Evolutionary conservation across 768 basidiomycete species (phyloP).

Genomic region (Hericium erinaceus): DNA sequence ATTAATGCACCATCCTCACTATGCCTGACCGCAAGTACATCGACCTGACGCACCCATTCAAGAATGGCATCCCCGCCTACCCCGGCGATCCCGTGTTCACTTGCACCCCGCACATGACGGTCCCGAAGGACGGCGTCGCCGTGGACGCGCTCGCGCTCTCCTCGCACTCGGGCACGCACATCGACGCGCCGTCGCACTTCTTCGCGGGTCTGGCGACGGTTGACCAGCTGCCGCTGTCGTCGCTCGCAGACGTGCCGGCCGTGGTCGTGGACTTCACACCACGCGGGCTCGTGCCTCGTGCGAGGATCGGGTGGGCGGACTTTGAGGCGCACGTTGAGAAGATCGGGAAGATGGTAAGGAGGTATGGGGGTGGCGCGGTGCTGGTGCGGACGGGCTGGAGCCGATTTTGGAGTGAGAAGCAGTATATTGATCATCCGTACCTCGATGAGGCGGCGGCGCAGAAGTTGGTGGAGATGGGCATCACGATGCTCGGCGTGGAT

Average conservation of each 20-base stretch:
- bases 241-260: slow-evolving; percentile 16
- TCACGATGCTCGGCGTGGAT: slow-evolving; percentile 19
- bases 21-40: not conserved
- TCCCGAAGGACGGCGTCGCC: slow-evolving; percentile 17
- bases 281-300: slow-evolving; percentile 11
- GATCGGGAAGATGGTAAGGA: slow-evolving; percentile 14
- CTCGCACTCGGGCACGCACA: slow-evolving; percentile 22
- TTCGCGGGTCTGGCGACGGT: slow-evolving; percentile 14
- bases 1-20: no score
- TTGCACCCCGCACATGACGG: slow-evolving; percentile 6
- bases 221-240: slow-evolving; percentile 17
- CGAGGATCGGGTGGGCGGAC: not conserved
- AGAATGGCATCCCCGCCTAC: slow-evolving; percentile 13
- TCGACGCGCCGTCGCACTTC: slow-evolving; percentile 23
- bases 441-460: slow-evolving; percentile 17
- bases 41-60: slow-evolving; percentile 14
- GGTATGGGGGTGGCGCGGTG: slow-evolving; percentile 13
- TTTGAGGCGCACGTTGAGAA: not conserved
- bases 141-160: slow-evolving; percentile 16
- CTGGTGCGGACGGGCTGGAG: slow-evolving; percentile 22
- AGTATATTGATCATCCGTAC: slow-evolving; percentile 22
- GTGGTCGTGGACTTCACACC: slow-evolving; percentile 16
- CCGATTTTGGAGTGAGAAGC: slow-evolving; percentile 12
- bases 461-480: slow-evolving; percentile 15
- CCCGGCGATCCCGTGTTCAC: slow-evolving; percentile 21